Base-by-base conservation (phyloP, 1,284 basidiomycete species). In the Fomitopsis schrenkii region DNA sequence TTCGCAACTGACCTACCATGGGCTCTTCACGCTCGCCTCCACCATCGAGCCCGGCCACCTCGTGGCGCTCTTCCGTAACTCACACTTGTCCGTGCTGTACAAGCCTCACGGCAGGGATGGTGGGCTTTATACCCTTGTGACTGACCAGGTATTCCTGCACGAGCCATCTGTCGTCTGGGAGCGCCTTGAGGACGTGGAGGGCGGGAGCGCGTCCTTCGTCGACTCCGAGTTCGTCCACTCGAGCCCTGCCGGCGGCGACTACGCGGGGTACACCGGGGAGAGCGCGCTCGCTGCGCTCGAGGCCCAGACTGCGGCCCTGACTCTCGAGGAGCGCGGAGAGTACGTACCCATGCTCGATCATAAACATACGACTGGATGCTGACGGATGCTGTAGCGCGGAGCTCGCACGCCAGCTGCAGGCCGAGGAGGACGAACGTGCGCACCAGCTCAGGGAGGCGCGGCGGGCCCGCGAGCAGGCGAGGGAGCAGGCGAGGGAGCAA, bases 91-190 rank as follows among this genome's bases (percentile, higher is more conserved):
- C 0, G 94, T 96, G 4, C 78, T 97, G 0, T 92, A 94, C 79
- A 92, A 90, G 68, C 78, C 80, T 2, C 63, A 62, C 0, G 63
- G 68, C 12, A 65, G 65, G 8, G 81, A 83, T 57, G 75, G 80
- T 2, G 79, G 81, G 28, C 77, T 96, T 2, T 95, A 93, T 74
- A 84, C 85, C 3, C 86, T 96, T 62, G 91, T 89, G 7, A 94
- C 93, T 0, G 95, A 96, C 72, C 81, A 90, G 55, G 83, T 87
- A 26, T 94, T 96, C 72, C 75, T 90, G 15, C 75, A 86, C 66
- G 93, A 95, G 70, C 79, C 87, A 0, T 84, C 85, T 19, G 85
- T 95, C 30, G 85, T 95, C 4, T 96, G 95, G 94, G 94, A 97
- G 75, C 85, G 88, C 17, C 76, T 97, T 26, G 91, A 92, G 66